phyloP scores from a whole-genome alignment of 352 stramenopile genomes.

The Blastocystis hominis region DNA sequence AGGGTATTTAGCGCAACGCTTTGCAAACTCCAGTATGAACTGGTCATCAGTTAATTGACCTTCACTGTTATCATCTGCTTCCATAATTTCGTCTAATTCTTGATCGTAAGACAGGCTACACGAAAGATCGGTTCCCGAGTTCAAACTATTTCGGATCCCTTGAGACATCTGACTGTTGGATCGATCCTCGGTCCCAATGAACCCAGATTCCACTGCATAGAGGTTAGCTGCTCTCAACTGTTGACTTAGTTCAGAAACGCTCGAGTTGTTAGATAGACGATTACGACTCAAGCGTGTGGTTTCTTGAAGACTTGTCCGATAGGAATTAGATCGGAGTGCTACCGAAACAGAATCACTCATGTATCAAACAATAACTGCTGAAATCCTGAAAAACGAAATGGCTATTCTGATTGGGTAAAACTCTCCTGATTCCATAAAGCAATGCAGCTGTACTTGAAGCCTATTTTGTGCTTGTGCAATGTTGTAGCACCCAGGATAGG shows the following conservation, averaged over 20 bases:
- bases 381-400: background rate
- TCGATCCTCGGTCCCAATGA: background rate
- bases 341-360: background rate
- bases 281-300: background rate
- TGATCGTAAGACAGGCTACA: background rate
- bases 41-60: background rate
- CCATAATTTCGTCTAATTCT: background rate
- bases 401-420: background rate
- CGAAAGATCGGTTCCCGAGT: background rate
- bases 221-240: conserved; percentile 1
- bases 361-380: background rate
- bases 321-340: background rate
- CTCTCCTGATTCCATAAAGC: background rate
- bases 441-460: too few relatives aligned
- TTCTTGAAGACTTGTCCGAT: background rate
- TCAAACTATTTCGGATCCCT: background rate
- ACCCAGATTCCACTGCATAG: background rate
- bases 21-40: conserved; percentile 37
- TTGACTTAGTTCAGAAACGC: background rate
- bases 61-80: background rate
- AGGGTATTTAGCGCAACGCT: conserved; percentile 3
- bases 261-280: background rate
- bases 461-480: too few relatives aligned
- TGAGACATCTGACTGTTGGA: background rate
- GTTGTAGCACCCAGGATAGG: too few relatives aligned